Evolutionary conservation across 371 early-diverging fungal species (phyloP), one percentile per base, ranked within the genome.

Genomic region (Nosema granulosis): DNA sequence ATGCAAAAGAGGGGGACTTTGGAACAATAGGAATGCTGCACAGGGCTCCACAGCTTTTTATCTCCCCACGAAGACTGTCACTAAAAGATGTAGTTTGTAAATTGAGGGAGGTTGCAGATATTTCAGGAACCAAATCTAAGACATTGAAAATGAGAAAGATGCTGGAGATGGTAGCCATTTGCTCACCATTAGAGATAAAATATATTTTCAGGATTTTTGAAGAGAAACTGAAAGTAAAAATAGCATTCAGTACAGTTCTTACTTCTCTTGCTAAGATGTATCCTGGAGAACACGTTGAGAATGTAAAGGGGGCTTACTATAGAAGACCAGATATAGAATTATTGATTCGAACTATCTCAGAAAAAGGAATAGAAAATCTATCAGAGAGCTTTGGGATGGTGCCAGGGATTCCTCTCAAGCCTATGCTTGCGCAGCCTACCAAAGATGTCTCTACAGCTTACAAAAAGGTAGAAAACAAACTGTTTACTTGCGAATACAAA

Each of bases 391-490:
- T 70, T 26, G 54, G 71, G 13, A 76, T 76, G 93, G 92, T 82
- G 29, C 76, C 84, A 68, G 89, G 89, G 12, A 92, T 97, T 58
- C 99, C 99, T 0, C 87, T 98, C 28, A 95, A 97, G 78, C 99
- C 99, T n/a, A 99, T 99, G 99, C 87, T 99, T 80, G 99, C 99
- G 0, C 94, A 95, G 84, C 96, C 98, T 1, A 94, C 94, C 49
- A 97, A 96, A 84, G 89, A 90, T 59, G 85, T 97, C 12, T 89
- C 90, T 0, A 94, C 94, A 63, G 93, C 95, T 3, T 83, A 96
- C 86, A 90, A 75, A 51, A 70, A 59, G 37, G 75, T 76, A 12
- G 80, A 82, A 52, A 67, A 74, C 16, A 34, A 51, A 9, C 57
- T 71, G 51, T 97, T 97, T 78, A 93, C 94, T 1, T 96, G 95